These are phyloP conservation scores for Neodidymelliopsis sp. DNA, from an alignment of 2,329 filamentous ascomycete genomes.

Conservation along the genomic window DNA sequence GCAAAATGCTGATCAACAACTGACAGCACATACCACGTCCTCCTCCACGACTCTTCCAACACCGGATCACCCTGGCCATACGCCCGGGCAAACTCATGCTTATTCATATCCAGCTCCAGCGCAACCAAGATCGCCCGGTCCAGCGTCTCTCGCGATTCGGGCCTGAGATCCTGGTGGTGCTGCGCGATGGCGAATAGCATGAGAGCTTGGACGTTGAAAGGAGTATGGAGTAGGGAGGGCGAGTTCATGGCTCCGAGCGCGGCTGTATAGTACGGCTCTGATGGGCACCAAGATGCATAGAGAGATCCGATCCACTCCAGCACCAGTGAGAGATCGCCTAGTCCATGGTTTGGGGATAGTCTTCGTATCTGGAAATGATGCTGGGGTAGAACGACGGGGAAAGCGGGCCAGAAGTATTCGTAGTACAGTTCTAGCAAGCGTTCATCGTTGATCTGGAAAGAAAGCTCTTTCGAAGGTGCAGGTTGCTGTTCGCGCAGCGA, in stretches of 20 bases:
- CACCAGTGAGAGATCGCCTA: conserved; percentile 35
- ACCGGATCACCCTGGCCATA: conserved; percentile 71
- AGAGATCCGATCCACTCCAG: conserved; percentile 43
- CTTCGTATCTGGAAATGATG: conserved; percentile 45
- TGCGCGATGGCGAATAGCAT: conserved; percentile 78
- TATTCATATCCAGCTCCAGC: conserved; percentile 79
- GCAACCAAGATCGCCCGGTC: conserved; percentile 72
- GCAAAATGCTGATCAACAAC: conserved; percentile 82
- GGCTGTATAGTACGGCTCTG: conserved; percentile 34
- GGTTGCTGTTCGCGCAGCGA: conserved; percentile 9
- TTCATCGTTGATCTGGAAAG: conserved; percentile 37
- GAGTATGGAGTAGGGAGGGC: conserved; percentile 28
- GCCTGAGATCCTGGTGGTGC: conserved; percentile 78
- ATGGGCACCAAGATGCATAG: conserved; percentile 42
- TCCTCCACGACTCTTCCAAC: conserved; percentile 81
- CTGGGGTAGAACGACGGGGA: conserved; percentile 62
- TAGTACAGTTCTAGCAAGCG: conserved; percentile 42
- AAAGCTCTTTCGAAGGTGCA: conserved; percentile 5
- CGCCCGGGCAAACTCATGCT: conserved; percentile 68
- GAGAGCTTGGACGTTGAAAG: conserved; percentile 76
- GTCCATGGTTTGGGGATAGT: conserved; percentile 24
- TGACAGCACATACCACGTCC: conserved; percentile 87
- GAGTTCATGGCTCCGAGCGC: conserved; percentile 32
- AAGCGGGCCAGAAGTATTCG: conserved; percentile 60
- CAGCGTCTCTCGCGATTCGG: conserved; percentile 71